Evolutionary conservation across 768 basidiomycete species (phyloP).

Genomic region (Termitomyces bulborhizus): DNA sequence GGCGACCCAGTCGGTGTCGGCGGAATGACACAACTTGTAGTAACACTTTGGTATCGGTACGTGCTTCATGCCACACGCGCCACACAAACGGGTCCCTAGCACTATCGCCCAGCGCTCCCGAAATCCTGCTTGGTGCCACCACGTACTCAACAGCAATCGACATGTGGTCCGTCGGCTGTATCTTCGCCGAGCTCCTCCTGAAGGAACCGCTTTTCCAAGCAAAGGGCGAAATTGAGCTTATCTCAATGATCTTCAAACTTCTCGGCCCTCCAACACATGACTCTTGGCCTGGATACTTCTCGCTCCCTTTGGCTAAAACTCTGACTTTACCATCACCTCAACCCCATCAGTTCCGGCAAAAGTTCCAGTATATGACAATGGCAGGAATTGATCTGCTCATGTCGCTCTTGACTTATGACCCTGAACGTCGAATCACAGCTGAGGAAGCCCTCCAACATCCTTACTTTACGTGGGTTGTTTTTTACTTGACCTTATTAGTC

Average conservation of each 20-base stretch:
- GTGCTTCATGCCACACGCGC: conserved; percentile 11
- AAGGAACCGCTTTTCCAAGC: conserved; percentile 98
- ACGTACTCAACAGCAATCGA: conserved; percentile 95
- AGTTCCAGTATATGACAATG: conserved; percentile 78
- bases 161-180: conserved; percentile 99
- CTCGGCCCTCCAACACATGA: conserved; percentile 86
- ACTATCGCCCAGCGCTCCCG: conserved; percentile 66
- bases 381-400: conserved; percentile 83
- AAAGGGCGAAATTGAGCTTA: conserved; percentile 89
- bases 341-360: conserved; percentile 71
- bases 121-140: conserved; percentile 88
- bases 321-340: conserved; percentile 72
- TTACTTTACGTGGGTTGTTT: conserved; percentile 70
- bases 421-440: conserved; percentile 77
- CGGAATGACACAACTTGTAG: conserved; percentile 97
- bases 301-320: conserved; percentile 76
- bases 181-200: conserved; percentile 92
- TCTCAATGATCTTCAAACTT: conserved; percentile 91
- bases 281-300: conserved; percentile 81
- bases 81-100: conserved; percentile 7
- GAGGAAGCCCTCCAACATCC: conserved; percentile 87
- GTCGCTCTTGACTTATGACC: conserved; percentile 84
- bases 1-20: conserved; percentile 95
- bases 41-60: conserved; percentile 98
- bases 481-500: too few relatives aligned